A percentile compares a stretch with the other conserved stretches of the same genome.
Evolutionary conservation across 129 eudicot species (phyloP).

Genomic region (Heracleum sosnowskyi): DNA sequence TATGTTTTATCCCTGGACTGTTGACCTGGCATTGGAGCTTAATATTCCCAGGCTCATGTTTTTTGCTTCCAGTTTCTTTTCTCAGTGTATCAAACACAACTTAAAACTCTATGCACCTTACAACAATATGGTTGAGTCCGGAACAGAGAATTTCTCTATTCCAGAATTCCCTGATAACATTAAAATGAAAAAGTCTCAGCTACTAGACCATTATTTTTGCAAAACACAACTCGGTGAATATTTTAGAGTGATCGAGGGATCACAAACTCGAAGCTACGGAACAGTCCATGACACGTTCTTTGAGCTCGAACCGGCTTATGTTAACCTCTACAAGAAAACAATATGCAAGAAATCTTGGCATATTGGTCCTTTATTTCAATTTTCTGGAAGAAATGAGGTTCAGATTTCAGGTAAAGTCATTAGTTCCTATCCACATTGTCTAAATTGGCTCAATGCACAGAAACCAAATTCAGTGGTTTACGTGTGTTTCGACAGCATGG

Average conservation of each 20-base stretch:
- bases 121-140: constrained; percentile 15
- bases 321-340: constrained; percentile 6
- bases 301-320: constrained; percentile 37
- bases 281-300: constrained; percentile 30
- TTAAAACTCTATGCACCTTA: constrained; percentile 26
- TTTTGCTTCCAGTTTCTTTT: constrained; percentile 16
- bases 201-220: constrained; percentile 3
- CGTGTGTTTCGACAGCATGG: constrained; percentile 44
- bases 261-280: constrained; percentile 34
- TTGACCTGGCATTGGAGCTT: constrained; percentile 8
- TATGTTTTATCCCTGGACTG: constrained; percentile 1
- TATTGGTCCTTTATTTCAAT: constrained; percentile 30
- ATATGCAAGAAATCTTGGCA: constrained; percentile 24
- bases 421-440: constrained; percentile 1
- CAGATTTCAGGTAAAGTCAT: not conserved
- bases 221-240: not conserved
- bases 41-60: constrained; percentile 37
- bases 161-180: constrained; percentile 34
- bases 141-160: constrained; percentile 23
- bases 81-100: constrained; percentile 16
- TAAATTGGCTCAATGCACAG: constrained; percentile 36
- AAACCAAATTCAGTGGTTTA: constrained; percentile 27
- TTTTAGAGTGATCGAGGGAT: not conserved
- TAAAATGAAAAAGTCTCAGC: constrained; percentile 30
- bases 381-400: not conserved